phyloP scores from a whole-genome alignment of 352 stramenopile species.

The Globisporangium splendens region DNA sequence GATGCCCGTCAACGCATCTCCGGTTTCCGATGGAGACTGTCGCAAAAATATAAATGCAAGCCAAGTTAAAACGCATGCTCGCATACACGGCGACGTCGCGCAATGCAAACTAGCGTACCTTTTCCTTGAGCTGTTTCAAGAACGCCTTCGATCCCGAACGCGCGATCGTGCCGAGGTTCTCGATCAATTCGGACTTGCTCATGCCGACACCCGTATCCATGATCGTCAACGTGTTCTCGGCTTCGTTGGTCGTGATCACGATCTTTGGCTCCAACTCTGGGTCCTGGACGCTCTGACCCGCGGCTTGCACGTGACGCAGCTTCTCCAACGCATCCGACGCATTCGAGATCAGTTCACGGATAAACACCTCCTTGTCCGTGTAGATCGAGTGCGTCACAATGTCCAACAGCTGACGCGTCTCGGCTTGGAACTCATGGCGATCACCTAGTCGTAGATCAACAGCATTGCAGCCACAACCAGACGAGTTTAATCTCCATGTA shows the following conservation, averaged over 20 bases:
- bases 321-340: constrained; percentile 99
- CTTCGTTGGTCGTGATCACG: constrained; percentile 94
- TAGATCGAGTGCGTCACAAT: constrained; percentile 99
- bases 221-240: constrained; percentile 95
- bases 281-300: constrained; percentile 62
- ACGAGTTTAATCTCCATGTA: too few species aligned
- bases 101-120: constrained; percentile 16
- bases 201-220: constrained; percentile 98
- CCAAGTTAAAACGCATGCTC: not conserved
- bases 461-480: not conserved
- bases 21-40: constrained; percentile 45
- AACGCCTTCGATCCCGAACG: constrained; percentile 97
- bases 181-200: constrained; percentile 95
- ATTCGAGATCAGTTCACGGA: constrained; percentile 99
- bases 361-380: constrained; percentile 99
- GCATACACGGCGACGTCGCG: not conserved
- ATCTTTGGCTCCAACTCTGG: constrained; percentile 94
- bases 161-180: constrained; percentile 99
- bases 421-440: constrained; percentile 92
- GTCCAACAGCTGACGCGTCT: constrained; percentile 94
- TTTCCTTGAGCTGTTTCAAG: constrained; percentile 90
- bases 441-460: constrained; percentile 28
- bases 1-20: constrained; percentile 87
- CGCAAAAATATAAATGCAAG: not conserved
- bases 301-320: constrained; percentile 92